Evolutionary conservation across 345 rosid genomes (phyloP).

Genomic region (Populus pruinosa): DNA sequence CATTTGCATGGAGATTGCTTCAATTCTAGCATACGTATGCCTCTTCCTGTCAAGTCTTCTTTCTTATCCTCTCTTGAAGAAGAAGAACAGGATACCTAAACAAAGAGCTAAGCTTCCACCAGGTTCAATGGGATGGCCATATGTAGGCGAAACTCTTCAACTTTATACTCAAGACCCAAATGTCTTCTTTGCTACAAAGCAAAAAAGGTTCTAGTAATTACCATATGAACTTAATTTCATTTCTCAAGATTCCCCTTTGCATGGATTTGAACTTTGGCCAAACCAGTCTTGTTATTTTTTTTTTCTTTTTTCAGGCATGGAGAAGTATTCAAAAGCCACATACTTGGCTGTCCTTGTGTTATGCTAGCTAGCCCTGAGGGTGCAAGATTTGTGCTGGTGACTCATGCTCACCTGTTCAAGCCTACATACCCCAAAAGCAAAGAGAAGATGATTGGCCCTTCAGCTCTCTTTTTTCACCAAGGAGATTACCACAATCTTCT

Average conservation of each 20-base stretch:
- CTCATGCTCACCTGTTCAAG: constrained; percentile 46
- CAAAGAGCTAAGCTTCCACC: constrained; percentile 42
- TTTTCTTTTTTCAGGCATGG: constrained; percentile 32
- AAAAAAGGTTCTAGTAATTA: constrained; percentile 26
- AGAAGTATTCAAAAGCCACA: constrained; percentile 47
- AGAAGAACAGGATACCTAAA: background rate
- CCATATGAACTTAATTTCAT: background rate
- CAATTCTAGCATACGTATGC: constrained; percentile 25
- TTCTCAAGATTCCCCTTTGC: background rate
- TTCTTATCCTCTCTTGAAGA: constrained; percentile 21
- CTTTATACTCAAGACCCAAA: constrained; percentile 55
- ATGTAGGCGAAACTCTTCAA: constrained; percentile 50
- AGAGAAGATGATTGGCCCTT: constrained; percentile 45
- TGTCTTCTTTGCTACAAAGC: constrained; percentile 42
- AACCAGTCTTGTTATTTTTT: background rate
- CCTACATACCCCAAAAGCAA: constrained; percentile 56
- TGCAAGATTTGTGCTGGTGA: constrained; percentile 45
- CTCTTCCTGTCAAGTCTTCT: constrained; percentile 41
- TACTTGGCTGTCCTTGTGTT: constrained; percentile 55
- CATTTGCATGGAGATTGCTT: constrained; percentile 37
- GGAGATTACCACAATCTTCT: constrained; percentile 38
- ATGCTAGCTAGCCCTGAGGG: constrained; percentile 51
- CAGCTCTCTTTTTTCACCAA: constrained; percentile 54
- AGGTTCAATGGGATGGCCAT: constrained; percentile 63
- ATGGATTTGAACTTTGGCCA: background rate